Evolutionary conservation across 129 eudicot genomes (phyloP).

Genomic region (Gnaphalium uliginosum): DNA sequence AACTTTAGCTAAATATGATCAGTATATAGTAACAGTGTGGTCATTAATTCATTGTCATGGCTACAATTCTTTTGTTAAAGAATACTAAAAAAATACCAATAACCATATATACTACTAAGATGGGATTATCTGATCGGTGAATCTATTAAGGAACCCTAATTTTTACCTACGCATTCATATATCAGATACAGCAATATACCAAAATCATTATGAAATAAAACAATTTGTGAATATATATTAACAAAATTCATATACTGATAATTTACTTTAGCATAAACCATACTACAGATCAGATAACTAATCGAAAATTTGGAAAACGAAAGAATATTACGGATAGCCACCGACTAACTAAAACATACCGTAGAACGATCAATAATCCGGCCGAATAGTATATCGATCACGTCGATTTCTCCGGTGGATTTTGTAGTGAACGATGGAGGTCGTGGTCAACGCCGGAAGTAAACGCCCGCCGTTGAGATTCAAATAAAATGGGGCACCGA

Average conservation of each 20-base stretch:
- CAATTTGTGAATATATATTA: not conserved
- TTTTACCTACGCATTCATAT: not conserved
- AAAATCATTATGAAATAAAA: not conserved
- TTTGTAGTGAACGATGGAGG: conserved; percentile 8
- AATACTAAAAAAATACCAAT: too few relatives aligned
- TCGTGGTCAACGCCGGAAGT: conserved; percentile 3
- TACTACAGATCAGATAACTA: not conserved
- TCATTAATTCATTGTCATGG: not conserved
- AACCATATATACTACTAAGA: not conserved
- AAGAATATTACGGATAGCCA: not conserved
- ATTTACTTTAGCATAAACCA: conserved; percentile 1
- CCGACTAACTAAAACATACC: conserved; percentile 24
- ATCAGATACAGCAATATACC: not conserved
- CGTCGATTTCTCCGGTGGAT: conserved; percentile 3
- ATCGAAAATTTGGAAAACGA: not conserved
- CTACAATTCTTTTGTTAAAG: too few relatives aligned
- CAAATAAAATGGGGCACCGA: not conserved
- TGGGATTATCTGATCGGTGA: not conserved
- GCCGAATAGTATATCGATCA: not conserved
- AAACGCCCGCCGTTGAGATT: not conserved
- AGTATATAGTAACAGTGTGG: not conserved
- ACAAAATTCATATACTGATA: not conserved
- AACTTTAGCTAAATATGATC: not conserved
- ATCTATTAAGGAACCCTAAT: conserved; percentile 4
- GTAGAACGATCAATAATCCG: not conserved